These are phyloP conservation scores for Penicillium glabrum DNA, from an alignment of 2,329 filamentous ascomycete genomes.

Conservation along the genomic window DNA sequence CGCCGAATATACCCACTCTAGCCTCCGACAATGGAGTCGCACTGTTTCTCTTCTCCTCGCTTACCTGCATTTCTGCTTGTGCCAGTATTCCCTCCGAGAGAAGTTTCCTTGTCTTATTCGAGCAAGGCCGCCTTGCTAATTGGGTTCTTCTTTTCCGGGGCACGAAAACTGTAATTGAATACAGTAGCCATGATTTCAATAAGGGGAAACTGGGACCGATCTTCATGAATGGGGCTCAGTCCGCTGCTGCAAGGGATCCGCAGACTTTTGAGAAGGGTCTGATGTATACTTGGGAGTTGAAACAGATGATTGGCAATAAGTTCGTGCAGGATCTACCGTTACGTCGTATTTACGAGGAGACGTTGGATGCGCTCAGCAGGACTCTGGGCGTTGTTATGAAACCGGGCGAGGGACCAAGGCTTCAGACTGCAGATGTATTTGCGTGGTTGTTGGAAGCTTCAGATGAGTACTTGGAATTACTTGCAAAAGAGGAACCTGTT, in stretches of 20 bases:
- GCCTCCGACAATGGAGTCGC: neutral
- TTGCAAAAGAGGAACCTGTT: neutral
- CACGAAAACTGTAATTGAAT: slow-evolving; percentile 1
- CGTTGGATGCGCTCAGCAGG: neutral
- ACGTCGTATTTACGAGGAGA: neutral
- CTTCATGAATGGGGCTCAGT: neutral
- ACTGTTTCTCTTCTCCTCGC: slow-evolving; percentile 1
- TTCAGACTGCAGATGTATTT: slow-evolving; percentile 2
- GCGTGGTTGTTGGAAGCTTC: neutral
- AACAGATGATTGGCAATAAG: neutral
- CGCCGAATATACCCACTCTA: neutral
- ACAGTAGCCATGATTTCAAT: neutral
- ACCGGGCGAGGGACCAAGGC: neutral
- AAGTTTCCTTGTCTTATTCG: neutral
- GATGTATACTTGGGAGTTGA: slow-evolving; percentile 3
- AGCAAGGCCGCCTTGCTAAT: slow-evolving; percentile 2
- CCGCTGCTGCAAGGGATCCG: neutral
- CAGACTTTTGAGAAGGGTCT: neutral
- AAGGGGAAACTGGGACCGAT: neutral
- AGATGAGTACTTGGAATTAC: neutral
- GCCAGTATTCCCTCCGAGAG: neutral
- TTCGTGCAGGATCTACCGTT: neutral
- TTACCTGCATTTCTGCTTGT: slow-evolving; percentile 1
- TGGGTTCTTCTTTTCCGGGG: neutral
- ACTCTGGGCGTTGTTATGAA: slow-evolving; percentile 1